Conservation (phyloP, 805 yeast genomes). For the Huiozyma naganishii region DNA sequence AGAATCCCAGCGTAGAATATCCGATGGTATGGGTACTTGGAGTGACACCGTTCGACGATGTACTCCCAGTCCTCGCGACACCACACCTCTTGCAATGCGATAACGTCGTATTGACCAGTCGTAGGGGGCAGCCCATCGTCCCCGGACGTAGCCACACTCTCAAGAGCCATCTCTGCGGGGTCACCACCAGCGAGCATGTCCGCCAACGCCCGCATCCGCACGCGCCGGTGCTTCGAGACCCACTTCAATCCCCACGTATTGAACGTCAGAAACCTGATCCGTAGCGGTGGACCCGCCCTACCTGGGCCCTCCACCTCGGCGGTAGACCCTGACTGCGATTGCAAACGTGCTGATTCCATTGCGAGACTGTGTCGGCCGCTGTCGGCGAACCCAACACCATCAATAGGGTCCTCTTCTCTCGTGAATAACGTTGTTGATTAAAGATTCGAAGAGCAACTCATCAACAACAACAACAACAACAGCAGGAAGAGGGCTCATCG, state of each 20-base stretch:
- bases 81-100: constrained; percentile 96
- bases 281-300: not conserved
- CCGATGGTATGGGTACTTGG: constrained; percentile 51
- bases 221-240: constrained; percentile 59
- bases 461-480: too few relatives aligned
- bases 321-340: not conserved
- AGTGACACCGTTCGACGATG: constrained; percentile 36
- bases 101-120: constrained; percentile 52
- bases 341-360: not conserved
- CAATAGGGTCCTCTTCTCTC: not conserved
- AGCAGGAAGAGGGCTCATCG: too few relatives aligned
- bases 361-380: not conserved
- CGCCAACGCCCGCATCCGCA: constrained; percentile 67
- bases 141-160: constrained; percentile 8
- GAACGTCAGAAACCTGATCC: constrained; percentile 48
- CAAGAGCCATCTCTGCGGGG: not conserved
- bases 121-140: constrained; percentile 4
- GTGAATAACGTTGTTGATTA: too few relatives aligned
- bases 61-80: constrained; percentile 71
- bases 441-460: too few relatives aligned
- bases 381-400: not conserved
- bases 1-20: constrained; percentile 74
- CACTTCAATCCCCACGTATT: constrained; percentile 86
- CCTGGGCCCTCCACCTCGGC: not conserved
- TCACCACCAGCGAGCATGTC: constrained; percentile 37